phyloP scores from a whole-genome alignment of 371 early-diverging fungal genomes.

The Mortierella polycephala region DNA sequence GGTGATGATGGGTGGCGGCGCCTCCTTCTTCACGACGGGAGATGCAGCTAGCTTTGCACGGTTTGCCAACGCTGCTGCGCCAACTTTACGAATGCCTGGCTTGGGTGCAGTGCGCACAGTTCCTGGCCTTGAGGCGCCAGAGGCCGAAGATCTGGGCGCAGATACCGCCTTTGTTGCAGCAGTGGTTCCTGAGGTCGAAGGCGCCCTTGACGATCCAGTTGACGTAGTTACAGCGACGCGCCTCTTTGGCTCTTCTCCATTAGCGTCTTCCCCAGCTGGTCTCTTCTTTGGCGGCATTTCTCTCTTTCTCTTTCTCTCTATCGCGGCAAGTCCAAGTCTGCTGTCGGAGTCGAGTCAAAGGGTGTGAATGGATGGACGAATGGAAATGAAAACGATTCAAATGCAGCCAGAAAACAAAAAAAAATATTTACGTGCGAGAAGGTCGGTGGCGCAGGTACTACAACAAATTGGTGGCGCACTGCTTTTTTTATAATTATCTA shows the following conservation, averaged over 20 bases:
- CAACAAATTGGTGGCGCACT: conserved; percentile 22
- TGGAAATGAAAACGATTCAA: neutral
- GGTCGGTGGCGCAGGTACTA: neutral
- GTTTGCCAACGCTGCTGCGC: conserved; percentile 34
- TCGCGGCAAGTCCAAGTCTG: conserved; percentile 1
- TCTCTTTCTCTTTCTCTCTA: conserved; percentile 2
- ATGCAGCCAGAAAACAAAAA: neutral
- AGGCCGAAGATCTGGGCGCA: conserved; percentile 8
- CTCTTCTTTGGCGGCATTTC: conserved; percentile 54
- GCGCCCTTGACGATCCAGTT: conserved; percentile 19
- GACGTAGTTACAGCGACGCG: conserved; percentile 8
- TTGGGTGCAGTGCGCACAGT: conserved; percentile 40
- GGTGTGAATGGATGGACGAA: neutral
- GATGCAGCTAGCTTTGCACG: conserved; percentile 30
- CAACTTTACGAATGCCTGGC: conserved; percentile 47
- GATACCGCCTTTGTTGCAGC: conserved; percentile 19
- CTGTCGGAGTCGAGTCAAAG: neutral
- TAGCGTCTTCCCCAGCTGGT: conserved; percentile 41
- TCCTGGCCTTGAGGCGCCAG: conserved; percentile 34
- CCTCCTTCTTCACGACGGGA: conserved; percentile 36
- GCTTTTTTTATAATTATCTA: neutral
- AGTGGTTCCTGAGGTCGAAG: conserved; percentile 18
- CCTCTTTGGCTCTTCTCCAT: conserved; percentile 41
- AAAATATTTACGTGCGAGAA: conserved; percentile 5
- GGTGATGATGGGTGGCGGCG: conserved; percentile 31